A percentile compares a stretch with the other conserved stretches of the same genome.
Conservation (phyloP, 106 monocot species). For the Dioscorea dumetorum region DNA sequence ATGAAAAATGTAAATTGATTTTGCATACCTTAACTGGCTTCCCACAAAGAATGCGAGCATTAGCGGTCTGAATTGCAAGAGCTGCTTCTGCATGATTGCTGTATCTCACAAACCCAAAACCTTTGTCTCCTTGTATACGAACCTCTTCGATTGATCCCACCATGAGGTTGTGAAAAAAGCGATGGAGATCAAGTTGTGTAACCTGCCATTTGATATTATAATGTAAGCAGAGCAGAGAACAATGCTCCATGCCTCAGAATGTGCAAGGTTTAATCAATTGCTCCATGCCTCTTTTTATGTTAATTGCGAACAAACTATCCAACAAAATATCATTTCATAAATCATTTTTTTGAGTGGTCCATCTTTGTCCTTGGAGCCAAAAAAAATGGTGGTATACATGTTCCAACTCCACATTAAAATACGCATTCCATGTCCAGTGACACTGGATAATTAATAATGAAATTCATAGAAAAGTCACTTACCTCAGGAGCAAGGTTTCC, state of each 20-base stretch:
- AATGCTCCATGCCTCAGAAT: too few relatives aligned
- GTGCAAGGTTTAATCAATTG: too few relatives aligned
- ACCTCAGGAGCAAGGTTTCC: conserved; percentile 80
- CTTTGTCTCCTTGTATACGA: conserved; percentile 72
- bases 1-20: too few relatives aligned
- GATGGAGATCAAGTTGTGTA: conserved; percentile 70
- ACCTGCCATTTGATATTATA: conserved; percentile 21
- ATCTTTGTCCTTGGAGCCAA: too few relatives aligned
- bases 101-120: conserved; percentile 84
- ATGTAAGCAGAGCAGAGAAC: background rate
- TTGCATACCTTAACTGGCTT: conserved; percentile 65
- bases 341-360: too few relatives aligned
- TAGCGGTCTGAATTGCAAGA: conserved; percentile 64
- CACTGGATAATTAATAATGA: too few relatives aligned
- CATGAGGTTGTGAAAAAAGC: conserved; percentile 58
- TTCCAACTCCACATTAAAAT: too few relatives aligned
- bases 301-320: too few relatives aligned
- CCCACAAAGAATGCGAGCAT: conserved; percentile 61
- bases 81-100: conserved; percentile 63
- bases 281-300: too few relatives aligned
- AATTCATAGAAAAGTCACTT: background rate
- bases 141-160: conserved; percentile 70
- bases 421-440: too few relatives aligned
- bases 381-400: too few relatives aligned
- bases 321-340: too few relatives aligned